Base-by-base conservation (phyloP, 2,329 filamentous ascomycete species). In the Diplocarpon rosae region DNA sequence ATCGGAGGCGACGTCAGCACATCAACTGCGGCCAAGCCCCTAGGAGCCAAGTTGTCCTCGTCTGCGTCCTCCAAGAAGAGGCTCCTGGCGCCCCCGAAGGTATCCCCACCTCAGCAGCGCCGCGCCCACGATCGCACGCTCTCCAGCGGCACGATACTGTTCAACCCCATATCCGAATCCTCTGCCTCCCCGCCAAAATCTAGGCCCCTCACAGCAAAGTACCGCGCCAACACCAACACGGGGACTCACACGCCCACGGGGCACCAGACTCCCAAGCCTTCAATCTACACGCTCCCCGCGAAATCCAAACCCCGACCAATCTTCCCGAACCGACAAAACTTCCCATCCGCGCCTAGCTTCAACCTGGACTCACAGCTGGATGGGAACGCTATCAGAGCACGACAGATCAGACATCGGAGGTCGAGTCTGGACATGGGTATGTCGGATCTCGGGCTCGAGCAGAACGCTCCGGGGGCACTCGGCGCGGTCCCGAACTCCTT, bases 111-210 rank as follows among this genome's bases (percentile, higher is more conserved):
- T 12, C 48, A 44, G 33, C 48, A 47, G 10, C 49, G 49, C 12
- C 44, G 45, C 1, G 47, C 37, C 4, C 88, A 95, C 56, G 73
- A 67, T 44, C 81, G 88, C 31, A 88, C 86, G 11, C 62, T 83
- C 3, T 95, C 89, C 0, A 83, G 79, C 15, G 86, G 81, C 54
- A 95, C 89, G 0, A 88, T 93, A 43, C 69, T 95, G 1, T 94
- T 84, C 65, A 88, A 85, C 29, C 88, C 88, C 0, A 67, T 78
- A 28, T 67, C 71, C 9, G 50, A 51, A 49, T 66, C 66, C 0
- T 68, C 69, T 0, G 64, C 52, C 58, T 66, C 49, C 56, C 64
- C 32, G 32, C 54, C 56, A 1, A 59, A 62, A 30, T 63, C 64
- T 3, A 62, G 65, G 6, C 59, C 63, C 2, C 54, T 65, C 1